Conservation (phyloP, 2,329 filamentous ascomycete genomes). For the Epichloe coenophiala region DNA sequence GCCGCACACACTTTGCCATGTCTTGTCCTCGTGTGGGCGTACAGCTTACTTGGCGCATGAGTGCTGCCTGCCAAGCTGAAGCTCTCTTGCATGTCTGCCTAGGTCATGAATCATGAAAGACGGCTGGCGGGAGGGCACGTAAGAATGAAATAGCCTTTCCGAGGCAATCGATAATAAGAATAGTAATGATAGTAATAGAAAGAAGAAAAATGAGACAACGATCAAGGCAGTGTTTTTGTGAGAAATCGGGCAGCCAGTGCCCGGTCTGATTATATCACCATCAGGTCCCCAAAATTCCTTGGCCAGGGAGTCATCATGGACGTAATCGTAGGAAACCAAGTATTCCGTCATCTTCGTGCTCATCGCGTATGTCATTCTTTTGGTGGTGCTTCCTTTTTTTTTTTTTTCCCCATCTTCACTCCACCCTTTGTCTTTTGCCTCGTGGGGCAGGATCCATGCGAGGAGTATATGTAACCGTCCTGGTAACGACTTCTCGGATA, state of each 20-base stretch:
- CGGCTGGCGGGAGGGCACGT: not conserved
- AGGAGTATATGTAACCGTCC: slow-evolving; percentile 82
- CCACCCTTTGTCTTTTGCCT: slow-evolving; percentile 74
- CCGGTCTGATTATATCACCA: not conserved
- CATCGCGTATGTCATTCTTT: not conserved
- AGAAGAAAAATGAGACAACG: not conserved
- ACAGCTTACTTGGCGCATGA: not conserved
- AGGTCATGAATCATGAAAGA: not conserved
- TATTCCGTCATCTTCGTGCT: not conserved
- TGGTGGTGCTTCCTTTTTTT: not conserved
- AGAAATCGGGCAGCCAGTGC: slow-evolving; percentile 1
- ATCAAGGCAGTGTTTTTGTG: not conserved
- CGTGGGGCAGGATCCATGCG: slow-evolving; percentile 80
- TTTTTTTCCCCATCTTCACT: slow-evolving; percentile 16
- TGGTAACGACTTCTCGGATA: slow-evolving; percentile 84
- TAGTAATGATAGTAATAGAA: not conserved
- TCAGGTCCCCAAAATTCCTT: not conserved
- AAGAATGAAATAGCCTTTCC: not conserved
- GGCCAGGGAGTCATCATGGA: slow-evolving; percentile 1
- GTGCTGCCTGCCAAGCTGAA: not conserved
- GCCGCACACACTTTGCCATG: not conserved
- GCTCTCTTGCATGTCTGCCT: not conserved
- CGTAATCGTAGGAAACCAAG: slow-evolving; percentile 4
- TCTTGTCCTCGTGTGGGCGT: not conserved
- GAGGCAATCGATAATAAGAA: not conserved